Evolutionary conservation across 768 basidiomycete species (phyloP).

Genomic region (Clathrus columnatus): DNA sequence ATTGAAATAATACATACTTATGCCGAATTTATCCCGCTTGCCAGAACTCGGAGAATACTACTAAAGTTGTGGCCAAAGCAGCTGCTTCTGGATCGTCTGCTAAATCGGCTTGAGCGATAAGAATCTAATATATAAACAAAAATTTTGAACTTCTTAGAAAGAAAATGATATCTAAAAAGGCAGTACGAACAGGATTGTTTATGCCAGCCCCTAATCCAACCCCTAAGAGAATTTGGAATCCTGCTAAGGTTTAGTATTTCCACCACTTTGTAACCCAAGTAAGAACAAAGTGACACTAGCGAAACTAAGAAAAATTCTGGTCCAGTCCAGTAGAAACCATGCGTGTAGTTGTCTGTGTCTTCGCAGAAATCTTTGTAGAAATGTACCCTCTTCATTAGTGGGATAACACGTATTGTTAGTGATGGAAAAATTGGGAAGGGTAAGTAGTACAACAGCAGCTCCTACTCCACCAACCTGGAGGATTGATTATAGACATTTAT

Average conservation of each 20-base stretch:
- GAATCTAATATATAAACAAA: no score
- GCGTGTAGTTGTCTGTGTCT: neutral
- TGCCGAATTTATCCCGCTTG: neutral
- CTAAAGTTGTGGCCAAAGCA: slow-evolving; percentile 19
- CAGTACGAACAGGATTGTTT: slow-evolving; percentile 21
- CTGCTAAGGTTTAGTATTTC: slow-evolving; percentile 32
- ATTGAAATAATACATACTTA: no score
- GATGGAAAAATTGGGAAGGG: neutral
- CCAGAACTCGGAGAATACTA: slow-evolving; percentile 10
- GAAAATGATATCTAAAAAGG: slow-evolving; percentile 9
- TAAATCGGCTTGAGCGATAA: slow-evolving; percentile 19
- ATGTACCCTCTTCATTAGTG: neutral
- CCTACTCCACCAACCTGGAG: neutral
- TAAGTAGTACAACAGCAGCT: neutral
- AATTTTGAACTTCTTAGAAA: no score
- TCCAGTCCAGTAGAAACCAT: slow-evolving; percentile 27
- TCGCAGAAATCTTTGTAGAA: no score
- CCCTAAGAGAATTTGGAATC: slow-evolving; percentile 30
- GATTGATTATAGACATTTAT: neutral
- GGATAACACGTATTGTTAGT: neutral
- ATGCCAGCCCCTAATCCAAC: slow-evolving; percentile 29
- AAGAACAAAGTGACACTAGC: slow-evolving; percentile 29
- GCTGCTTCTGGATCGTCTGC: slow-evolving; percentile 16
- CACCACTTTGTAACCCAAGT: slow-evolving; percentile 40
- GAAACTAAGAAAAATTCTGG: slow-evolving; percentile 31